Evolutionary conservation across 108 stramenopile species (phyloP), one percentile per base, ranked within the genome.

Genomic region (Discostella pseudostelligera): DNA sequence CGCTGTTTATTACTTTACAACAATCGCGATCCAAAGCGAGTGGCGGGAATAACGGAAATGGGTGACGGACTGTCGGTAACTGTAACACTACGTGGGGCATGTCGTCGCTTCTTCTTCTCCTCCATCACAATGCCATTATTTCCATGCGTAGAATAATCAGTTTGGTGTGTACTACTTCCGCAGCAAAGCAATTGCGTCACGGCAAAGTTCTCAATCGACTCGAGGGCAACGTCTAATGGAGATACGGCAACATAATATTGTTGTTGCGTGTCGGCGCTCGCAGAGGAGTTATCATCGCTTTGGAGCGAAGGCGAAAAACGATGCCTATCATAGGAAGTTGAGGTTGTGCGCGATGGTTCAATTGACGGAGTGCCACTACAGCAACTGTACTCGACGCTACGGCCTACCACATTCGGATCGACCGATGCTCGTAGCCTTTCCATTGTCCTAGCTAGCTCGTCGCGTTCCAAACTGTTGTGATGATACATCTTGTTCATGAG

Each of bases 171-270:
- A 37, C 40, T 36, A 37, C 40, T 43, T 6, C 66, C 66, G 11
- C 66, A 67, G 44, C 66, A 67, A 13, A 67, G 45, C 40, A 67
- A 40, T 16, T 26, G 46, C 7, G 66, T 35, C 32, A 67, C 44
- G 45, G 42, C 20, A 13, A 67, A 67, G 56, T 54, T 67, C 32
- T 67, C 66, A 22, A 67, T 58, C 3, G 66, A 67, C 55, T 67
- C 66, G 26, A 57, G 56, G 26, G 66, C 66, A 21, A 42, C 40
- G 32, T 67, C 56, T 4, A 67, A 16, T n/a, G 66, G 66, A 16
- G 66, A 67, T 14, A 60, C 43, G 12, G 39, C 28, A 1, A 29
- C 43, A 39, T 60, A 63, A 49, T 22, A 24, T 40, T 13, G 36
- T 5, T 20, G 49, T 35, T 40, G 13, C 10, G 40, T 42, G 16